These are phyloP conservation scores for Margaritispora aquatica DNA, from an alignment of 495 filamentous ascomycete species.

Conservation along the genomic window DNA sequence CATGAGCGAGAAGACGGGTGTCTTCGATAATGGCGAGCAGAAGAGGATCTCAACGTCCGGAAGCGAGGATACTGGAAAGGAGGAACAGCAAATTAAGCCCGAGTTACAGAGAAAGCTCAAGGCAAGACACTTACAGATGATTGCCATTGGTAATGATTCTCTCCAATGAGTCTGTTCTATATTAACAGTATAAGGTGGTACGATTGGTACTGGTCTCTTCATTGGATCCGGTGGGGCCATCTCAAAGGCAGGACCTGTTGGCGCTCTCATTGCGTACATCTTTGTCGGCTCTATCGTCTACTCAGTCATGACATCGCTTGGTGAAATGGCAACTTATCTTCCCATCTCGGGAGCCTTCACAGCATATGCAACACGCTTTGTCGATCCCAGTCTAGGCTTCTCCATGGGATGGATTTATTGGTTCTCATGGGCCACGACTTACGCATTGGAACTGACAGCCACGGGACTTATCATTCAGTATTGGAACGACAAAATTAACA, in stretches of 20 bases:
- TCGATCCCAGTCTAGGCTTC: constrained; percentile 71
- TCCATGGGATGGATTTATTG: constrained; percentile 72
- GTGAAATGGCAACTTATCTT: constrained; percentile 70
- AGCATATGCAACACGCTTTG: constrained; percentile 62
- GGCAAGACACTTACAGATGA: constrained; percentile 67
- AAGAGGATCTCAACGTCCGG: not conserved
- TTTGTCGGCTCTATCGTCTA: constrained; percentile 61
- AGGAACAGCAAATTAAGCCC: not conserved
- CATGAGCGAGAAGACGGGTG: not conserved
- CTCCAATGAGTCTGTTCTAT: not conserved
- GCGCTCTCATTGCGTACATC: constrained; percentile 60
- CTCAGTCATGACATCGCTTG: constrained; percentile 50
- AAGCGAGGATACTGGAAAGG: constrained; percentile 16
- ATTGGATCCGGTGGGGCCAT: constrained; percentile 61
- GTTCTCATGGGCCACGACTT: constrained; percentile 57
- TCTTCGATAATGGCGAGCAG: not conserved
- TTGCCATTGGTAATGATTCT: constrained; percentile 79
- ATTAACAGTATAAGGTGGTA: constrained; percentile 29
- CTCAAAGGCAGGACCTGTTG: constrained; percentile 55
- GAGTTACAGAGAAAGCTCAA: constrained; percentile 50
- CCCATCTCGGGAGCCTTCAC: constrained; percentile 73
- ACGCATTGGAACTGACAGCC: constrained; percentile 66
- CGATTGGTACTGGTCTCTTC: constrained; percentile 61
- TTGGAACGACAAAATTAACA: constrained; percentile 51
- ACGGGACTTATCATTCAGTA: constrained; percentile 71